Percentiles rank a stretch among this genome's conserved stretches.
Evolutionary conservation across 2,329 filamentous ascomycete species (phyloP).

Genomic region (Aspergillus clavatus): DNA sequence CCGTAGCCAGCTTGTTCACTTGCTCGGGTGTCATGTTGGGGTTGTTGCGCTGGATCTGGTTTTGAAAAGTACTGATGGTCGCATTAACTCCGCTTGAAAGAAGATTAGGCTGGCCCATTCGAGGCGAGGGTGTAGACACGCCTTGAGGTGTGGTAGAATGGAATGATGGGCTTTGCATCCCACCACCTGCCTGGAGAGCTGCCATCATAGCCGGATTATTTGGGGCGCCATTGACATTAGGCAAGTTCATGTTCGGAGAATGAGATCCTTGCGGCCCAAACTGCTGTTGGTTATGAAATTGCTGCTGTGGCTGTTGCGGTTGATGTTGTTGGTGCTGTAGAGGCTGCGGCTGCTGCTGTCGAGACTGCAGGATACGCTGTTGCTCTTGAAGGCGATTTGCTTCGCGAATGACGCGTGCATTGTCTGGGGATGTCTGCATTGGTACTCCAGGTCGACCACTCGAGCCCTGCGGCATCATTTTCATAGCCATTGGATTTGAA

Average conservation of each 20-base stretch:
- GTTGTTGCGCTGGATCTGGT: conserved; percentile 48
- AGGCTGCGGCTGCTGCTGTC: conserved; percentile 35
- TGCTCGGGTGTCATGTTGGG: conserved; percentile 52
- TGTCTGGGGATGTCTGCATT: conserved; percentile 54
- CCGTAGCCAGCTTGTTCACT: conserved; percentile 49
- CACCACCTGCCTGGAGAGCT: conserved; percentile 40
- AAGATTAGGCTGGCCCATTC: conserved; percentile 45
- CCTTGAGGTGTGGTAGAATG: conserved; percentile 36
- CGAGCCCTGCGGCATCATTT: conserved; percentile 49
- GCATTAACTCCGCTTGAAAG: conserved; percentile 52
- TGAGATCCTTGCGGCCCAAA: conserved; percentile 39
- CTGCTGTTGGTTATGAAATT: conserved; percentile 38
- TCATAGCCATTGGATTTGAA: conserved; percentile 56
- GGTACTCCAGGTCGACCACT: conserved; percentile 36
- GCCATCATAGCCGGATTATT: conserved; percentile 44
- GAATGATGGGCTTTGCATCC: conserved; percentile 43
- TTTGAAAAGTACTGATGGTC: conserved; percentile 50
- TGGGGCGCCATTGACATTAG: conserved; percentile 36
- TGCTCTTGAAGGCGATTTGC: conserved; percentile 45
- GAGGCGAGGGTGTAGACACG: conserved; percentile 44
- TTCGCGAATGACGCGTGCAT: conserved; percentile 45
- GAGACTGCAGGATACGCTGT: conserved; percentile 58
- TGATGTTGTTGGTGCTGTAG: conserved; percentile 26
- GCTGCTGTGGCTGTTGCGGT: conserved; percentile 30
- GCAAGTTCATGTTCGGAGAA: conserved; percentile 44